A percentile compares a stretch with the other conserved stretches of the same genome.
Conservation (phyloP, 257 asterid species). For the Nemophila menziesii region DNA sequence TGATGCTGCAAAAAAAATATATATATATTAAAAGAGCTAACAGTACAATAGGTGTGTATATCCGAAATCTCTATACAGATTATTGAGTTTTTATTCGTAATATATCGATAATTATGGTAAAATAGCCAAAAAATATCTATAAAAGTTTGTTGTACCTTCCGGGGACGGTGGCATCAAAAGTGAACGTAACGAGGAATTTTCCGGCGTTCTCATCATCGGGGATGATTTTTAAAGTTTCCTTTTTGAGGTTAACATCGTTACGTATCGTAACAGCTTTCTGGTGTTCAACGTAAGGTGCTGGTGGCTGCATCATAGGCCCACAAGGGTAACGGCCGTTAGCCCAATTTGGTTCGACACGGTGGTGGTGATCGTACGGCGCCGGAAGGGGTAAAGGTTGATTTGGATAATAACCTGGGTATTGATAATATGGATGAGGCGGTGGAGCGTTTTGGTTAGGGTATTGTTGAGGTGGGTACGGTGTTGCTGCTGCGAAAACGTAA, state of each 20-base stretch:
- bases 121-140: not conserved
- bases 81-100: no score
- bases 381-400: constrained; percentile 57
- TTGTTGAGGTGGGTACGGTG: constrained; percentile 72
- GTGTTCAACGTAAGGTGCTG: constrained; percentile 66
- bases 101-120: not conserved
- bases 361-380: constrained; percentile 72
- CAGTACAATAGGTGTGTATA: not conserved
- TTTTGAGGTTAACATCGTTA: constrained; percentile 75
- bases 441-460: constrained; percentile 48
- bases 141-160: constrained; percentile 43
- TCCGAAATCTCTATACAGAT: no score
- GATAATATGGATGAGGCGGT: constrained; percentile 49
- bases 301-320: constrained; percentile 56
- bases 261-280: constrained; percentile 83
- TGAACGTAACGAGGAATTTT: constrained; percentile 54
- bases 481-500: constrained; percentile 94
- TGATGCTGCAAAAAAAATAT: constrained; percentile 38
- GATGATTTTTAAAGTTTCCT: constrained; percentile 60
- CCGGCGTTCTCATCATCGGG: constrained; percentile 72
- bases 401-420: constrained; percentile 72
- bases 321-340: constrained; percentile 59
- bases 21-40: no score
- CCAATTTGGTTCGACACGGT: constrained; percentile 50
- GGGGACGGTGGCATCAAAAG: constrained; percentile 71